These are phyloP conservation scores for Euryodendron excelsum DNA, from an alignment of 148 eudicot genomes.

Conservation along the genomic window DNA sequence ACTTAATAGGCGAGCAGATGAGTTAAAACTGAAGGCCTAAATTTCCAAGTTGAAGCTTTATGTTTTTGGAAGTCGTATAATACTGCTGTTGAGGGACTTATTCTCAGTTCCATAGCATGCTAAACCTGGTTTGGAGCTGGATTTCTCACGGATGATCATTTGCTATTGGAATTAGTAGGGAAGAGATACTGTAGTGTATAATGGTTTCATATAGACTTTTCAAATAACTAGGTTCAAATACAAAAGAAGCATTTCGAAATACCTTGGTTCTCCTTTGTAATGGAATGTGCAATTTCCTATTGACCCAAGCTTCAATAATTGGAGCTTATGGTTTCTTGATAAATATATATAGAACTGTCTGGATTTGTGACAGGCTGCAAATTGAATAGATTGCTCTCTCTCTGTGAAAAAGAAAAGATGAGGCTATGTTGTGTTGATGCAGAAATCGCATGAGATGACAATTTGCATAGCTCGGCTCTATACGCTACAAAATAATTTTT, in stretches of 20 bases:
- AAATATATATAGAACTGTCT: neutral
- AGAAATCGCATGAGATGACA: neutral
- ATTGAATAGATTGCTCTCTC: too few relatives aligned
- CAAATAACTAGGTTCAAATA: neutral
- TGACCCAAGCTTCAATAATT: neutral
- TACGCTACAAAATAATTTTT: too few relatives aligned
- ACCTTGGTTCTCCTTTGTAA: conserved; percentile 12
- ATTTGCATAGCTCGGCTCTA: neutral
- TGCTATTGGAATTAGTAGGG: conserved; percentile 10
- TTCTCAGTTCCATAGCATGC: neutral
- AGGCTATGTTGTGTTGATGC: neutral
- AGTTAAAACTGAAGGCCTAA: conserved; percentile 22
- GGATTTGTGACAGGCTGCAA: too few relatives aligned
- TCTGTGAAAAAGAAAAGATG: too few relatives aligned
- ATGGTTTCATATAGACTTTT: conserved; percentile 9
- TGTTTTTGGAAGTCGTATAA: neutral
- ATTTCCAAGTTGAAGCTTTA: neutral
- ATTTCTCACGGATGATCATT: neutral
- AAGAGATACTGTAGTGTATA: conserved; percentile 8
- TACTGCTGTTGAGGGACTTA: neutral
- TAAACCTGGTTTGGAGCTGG: conserved; percentile 7
- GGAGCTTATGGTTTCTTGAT: neutral
- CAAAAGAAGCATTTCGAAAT: neutral
- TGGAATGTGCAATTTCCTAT: neutral
- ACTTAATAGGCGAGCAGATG: conserved; percentile 64